phyloP scores from a whole-genome alignment of 768 basidiomycete genomes.

The Lactarius psammicola region DNA sequence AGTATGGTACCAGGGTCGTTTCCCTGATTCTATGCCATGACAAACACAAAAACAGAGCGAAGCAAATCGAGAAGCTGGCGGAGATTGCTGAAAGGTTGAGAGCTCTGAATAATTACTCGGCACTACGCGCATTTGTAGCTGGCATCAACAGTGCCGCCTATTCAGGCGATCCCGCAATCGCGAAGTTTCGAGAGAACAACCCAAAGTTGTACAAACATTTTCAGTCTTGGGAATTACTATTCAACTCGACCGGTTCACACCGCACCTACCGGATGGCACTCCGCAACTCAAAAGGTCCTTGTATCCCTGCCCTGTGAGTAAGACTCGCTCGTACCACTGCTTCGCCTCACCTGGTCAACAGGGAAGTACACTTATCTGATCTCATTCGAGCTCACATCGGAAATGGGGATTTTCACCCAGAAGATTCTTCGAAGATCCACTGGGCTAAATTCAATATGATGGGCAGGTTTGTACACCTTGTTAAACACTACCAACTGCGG shows the following conservation, averaged over 20 bases:
- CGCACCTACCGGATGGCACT: slow-evolving; percentile 90
- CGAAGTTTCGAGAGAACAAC: slow-evolving; percentile 62
- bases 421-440: slow-evolving; percentile 73
- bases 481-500: slow-evolving; percentile 74
- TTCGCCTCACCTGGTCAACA: slow-evolving; percentile 34
- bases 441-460: slow-evolving; percentile 97
- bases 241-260: slow-evolving; percentile 80
- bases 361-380: slow-evolving; percentile 90
- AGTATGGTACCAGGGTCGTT: slow-evolving; percentile 63
- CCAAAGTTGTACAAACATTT: slow-evolving; percentile 75
- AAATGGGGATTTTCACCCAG: slow-evolving; percentile 67
- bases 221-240: slow-evolving; percentile 78
- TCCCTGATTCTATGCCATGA: slow-evolving; percentile 89
- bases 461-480: slow-evolving; percentile 77
- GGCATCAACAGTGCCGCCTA: slow-evolving; percentile 85
- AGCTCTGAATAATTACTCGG: slow-evolving; percentile 87
- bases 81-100: slow-evolving; percentile 81
- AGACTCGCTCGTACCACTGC: slow-evolving; percentile 20
- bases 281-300: slow-evolving; percentile 77
- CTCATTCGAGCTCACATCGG: slow-evolving; percentile 84
- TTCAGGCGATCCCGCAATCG: slow-evolving; percentile 74
- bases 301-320: slow-evolving; percentile 77
- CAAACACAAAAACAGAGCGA: slow-evolving; percentile 68
- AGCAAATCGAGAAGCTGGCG: slow-evolving; percentile 86
- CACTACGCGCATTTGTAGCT: slow-evolving; percentile 88